These are phyloP conservation scores for Blastobotrys muscicola DNA, from an alignment of 805 yeast species.

Conservation along the genomic window DNA sequence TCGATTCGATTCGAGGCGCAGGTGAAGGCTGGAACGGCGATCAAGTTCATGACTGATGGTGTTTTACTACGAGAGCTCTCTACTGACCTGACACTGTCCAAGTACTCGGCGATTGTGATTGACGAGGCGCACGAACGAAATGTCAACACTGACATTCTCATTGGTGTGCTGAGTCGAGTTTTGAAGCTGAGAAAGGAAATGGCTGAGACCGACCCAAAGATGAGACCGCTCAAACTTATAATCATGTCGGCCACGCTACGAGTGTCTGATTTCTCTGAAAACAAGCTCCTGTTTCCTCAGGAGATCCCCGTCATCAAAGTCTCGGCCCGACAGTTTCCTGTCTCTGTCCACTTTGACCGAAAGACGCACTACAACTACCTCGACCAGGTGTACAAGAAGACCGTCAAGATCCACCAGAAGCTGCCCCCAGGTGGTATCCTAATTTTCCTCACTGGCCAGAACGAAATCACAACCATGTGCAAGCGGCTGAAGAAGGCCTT, in stretches of 20 bases:
- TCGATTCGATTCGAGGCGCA: constrained; percentile 78
- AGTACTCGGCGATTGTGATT: constrained; percentile 78
- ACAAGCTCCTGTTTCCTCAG: constrained; percentile 53
- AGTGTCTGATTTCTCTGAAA: constrained; percentile 88
- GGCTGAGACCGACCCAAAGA: constrained; percentile 33
- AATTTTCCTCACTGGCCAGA: constrained; percentile 88
- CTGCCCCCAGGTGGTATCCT: constrained; percentile 93
- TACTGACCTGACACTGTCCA: constrained; percentile 68
- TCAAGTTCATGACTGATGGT: constrained; percentile 96
- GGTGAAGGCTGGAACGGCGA: constrained; percentile 47
- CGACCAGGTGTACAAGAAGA: constrained; percentile 77
- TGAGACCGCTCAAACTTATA: constrained; percentile 65
- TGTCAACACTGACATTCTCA: constrained; percentile 88
- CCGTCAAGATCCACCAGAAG: constrained; percentile 75
- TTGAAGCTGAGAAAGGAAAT: constrained; percentile 52
- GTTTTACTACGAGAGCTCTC: constrained; percentile 88
- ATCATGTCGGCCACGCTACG: constrained; percentile 97
- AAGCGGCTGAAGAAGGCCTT: constrained; percentile 58
- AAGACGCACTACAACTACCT: constrained; percentile 69
- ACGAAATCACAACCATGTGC: constrained; percentile 75
- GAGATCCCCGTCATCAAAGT: constrained; percentile 82
- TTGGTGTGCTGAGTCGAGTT: constrained; percentile 89
- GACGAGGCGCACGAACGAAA: constrained; percentile 99
- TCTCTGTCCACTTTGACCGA: constrained; percentile 79
- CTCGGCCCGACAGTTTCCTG: constrained; percentile 91